phyloP scores from a whole-genome alignment of 2,329 filamentous ascomycete species.

The Cercospora sesami region DNA sequence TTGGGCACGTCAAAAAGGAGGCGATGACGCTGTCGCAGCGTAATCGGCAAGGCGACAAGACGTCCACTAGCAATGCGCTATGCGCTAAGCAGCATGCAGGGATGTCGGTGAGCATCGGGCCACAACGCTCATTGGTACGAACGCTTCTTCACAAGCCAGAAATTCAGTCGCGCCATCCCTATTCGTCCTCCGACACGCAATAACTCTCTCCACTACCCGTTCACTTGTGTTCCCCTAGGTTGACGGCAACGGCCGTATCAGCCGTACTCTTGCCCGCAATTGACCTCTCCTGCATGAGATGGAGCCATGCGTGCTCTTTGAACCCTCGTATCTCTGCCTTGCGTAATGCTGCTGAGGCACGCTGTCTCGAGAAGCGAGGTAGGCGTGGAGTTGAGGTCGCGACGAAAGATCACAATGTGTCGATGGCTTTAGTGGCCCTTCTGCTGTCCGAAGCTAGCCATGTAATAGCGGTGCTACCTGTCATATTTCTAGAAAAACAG shows the following conservation, averaged over 20 bases:
- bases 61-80: background rate
- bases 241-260: background rate
- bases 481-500: background rate
- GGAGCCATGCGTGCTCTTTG: too few relatives aligned
- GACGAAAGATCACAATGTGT: too few relatives aligned
- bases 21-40: conserved; percentile 4
- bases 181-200: background rate
- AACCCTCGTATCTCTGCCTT: too few relatives aligned
- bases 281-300: background rate
- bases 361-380: too few relatives aligned
- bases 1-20: background rate
- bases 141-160: conserved; percentile 10
- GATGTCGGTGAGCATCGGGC: conserved; percentile 3
- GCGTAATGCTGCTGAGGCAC: too few relatives aligned
- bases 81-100: conserved; percentile 5
- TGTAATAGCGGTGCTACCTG: background rate
- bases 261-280: background rate
- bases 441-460: too few relatives aligned
- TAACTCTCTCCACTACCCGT: background rate
- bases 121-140: conserved; percentile 4
- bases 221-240: background rate
- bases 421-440: too few relatives aligned
- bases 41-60: background rate
- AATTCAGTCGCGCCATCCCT: background rate
- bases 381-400: too few relatives aligned